Evolutionary conservation across 1,284 basidiomycete genomes (phyloP).

Genomic region (Athelia psychrophila): DNA sequence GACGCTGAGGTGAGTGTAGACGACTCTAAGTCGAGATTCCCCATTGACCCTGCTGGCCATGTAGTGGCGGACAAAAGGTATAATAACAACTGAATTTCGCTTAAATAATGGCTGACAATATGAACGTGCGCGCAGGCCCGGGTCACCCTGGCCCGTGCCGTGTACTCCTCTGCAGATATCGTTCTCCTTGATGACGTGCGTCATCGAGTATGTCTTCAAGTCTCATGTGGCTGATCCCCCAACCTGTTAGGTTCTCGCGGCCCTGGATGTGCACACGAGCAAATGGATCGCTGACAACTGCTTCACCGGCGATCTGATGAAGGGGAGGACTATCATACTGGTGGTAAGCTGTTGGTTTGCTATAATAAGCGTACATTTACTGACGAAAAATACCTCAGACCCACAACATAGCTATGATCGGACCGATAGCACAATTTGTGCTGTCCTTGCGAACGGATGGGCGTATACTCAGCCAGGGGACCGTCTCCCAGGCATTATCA

Average conservation of each 20-base stretch:
- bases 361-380: background rate
- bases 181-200: conserved; percentile 48
- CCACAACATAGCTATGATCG: conserved; percentile 67
- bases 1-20: conserved; percentile 25
- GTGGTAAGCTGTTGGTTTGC: conserved; percentile 45
- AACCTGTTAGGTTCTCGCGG: conserved; percentile 8
- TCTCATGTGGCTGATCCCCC: background rate
- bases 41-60: too few relatives aligned
- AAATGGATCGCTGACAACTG: conserved; percentile 65
- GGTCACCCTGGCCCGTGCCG: conserved; percentile 68
- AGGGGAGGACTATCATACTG: conserved; percentile 52
- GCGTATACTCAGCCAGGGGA: conserved; percentile 45
- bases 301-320: conserved; percentile 50
- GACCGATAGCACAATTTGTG: conserved; percentile 61
- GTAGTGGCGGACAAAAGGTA: conserved; percentile 69
- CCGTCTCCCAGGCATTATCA: conserved; percentile 40
- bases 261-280: conserved; percentile 53
- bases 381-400: conserved; percentile 39
- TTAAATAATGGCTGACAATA: background rate
- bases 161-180: conserved; percentile 51
- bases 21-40: too few relatives aligned
- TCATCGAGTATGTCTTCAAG: background rate
- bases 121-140: conserved; percentile 47
- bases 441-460: conserved; percentile 55
- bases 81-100: background rate